Evolutionary conservation across 2,329 filamentous ascomycete species (phyloP).

Genomic region (Xylaria sp.): DNA sequence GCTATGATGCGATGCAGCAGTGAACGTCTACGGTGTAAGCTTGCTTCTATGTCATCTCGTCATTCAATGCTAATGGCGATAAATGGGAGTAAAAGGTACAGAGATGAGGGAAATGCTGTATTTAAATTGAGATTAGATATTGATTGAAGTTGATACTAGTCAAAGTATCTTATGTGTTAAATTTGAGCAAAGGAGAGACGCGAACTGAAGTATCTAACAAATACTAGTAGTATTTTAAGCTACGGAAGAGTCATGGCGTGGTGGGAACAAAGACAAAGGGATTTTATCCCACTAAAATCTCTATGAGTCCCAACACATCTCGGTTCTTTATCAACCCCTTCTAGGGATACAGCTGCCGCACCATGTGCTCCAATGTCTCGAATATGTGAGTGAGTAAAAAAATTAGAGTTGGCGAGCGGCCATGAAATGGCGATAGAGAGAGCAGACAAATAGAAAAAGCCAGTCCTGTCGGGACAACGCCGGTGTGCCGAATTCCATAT

Average conservation of each 20-base stretch:
- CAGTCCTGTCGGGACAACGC: slow-evolving; percentile 35
- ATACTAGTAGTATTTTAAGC: slow-evolving; percentile 30
- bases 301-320: slow-evolving; percentile 16
- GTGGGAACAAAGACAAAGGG: slow-evolving; percentile 12
- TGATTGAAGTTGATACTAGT: slow-evolving; percentile 12
- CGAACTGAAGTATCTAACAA: slow-evolving; percentile 34
- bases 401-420: slow-evolving; percentile 35
- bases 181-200: slow-evolving; percentile 25
- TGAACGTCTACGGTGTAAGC: neutral
- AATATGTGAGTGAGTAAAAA: slow-evolving; percentile 23
- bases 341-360: slow-evolving; percentile 19
- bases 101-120: neutral
- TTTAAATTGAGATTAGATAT: neutral
- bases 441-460: slow-evolving; percentile 34
- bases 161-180: slow-evolving; percentile 18
- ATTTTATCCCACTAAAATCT: slow-evolving; percentile 14
- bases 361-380: slow-evolving; percentile 17
- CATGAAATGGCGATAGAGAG: slow-evolving; percentile 25
- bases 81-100: neutral
- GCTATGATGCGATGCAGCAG: neutral
- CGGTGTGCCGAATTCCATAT: slow-evolving; percentile 29
- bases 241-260: slow-evolving; percentile 15
- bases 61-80: neutral
- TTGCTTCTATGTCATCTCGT: neutral
- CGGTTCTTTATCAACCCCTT: slow-evolving; percentile 23